A percentile compares a stretch with the other conserved stretches of the same genome.
Conservation (phyloP, 1,284 basidiomycete species). For the Fomitopsis palustris region DNA sequence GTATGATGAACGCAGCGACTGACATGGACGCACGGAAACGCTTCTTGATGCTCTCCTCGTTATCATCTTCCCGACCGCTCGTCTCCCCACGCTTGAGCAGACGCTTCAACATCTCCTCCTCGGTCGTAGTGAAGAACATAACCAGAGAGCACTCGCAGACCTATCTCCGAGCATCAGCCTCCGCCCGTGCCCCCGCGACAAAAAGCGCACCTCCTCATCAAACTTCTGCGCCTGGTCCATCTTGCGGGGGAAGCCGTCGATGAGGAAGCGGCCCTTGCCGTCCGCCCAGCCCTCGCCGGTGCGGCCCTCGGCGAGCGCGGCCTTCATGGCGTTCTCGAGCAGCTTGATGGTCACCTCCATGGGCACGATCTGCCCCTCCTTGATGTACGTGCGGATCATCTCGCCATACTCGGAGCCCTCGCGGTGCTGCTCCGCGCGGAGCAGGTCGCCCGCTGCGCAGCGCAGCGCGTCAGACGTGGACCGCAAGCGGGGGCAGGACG, state of each 20-base stretch:
- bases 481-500: not conserved
- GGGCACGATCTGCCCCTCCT: conserved; percentile 93
- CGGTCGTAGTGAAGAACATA: conserved; percentile 88
- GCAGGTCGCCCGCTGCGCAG: conserved; percentile 85
- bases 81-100: conserved; percentile 91
- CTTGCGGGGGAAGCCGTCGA: conserved; percentile 98
- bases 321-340: conserved; percentile 89
- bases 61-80: conserved; percentile 95
- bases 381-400: conserved; percentile 88
- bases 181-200: not conserved
- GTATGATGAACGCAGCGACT: not conserved
- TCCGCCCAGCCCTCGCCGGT: conserved; percentile 62
- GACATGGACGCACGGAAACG: conserved; percentile 72
- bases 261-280: conserved; percentile 84
- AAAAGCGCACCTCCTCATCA: conserved; percentile 71
- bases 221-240: conserved; percentile 98
- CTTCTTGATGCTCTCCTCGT: conserved; percentile 93
- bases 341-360: conserved; percentile 97
- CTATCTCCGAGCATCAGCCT: conserved; percentile 33
- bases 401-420: conserved; percentile 84
- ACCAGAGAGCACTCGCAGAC: conserved; percentile 81
- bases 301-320: conserved; percentile 47
- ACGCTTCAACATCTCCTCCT: conserved; percentile 85
- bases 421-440: conserved; percentile 91
- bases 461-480: not conserved